Percentiles rank a stretch among this genome's conserved stretches.
Evolutionary conservation across 441 rosid genomes (phyloP).

Genomic region (Pelargonium citronellum): DNA sequence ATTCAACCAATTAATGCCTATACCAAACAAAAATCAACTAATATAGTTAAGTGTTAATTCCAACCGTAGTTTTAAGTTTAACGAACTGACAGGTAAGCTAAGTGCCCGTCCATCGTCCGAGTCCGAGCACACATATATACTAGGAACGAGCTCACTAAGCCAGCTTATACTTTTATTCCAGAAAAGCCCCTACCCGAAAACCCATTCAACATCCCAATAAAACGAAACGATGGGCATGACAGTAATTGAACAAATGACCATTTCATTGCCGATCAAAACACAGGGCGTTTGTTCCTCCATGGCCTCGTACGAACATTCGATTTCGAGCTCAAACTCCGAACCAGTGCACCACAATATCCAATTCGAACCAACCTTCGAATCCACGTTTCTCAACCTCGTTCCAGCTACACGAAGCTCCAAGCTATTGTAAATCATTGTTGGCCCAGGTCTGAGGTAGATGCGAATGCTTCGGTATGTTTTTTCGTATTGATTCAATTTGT

Average conservation of each 20-base stretch:
- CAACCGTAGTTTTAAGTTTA: not conserved
- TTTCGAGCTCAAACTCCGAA: conserved; percentile 34
- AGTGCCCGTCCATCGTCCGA: not conserved
- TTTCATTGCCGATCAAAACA: conserved; percentile 89
- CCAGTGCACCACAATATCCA: conserved; percentile 24
- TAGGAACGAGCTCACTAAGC: conserved; percentile 7
- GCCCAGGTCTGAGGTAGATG: conserved; percentile 32
- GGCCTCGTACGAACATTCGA: conserved; percentile 58
- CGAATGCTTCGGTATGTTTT: conserved; percentile 12
- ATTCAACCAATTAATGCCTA: not conserved
- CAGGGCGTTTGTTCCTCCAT: conserved; percentile 61
- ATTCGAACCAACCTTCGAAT: conserved; percentile 21
- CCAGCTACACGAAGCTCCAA: not conserved
- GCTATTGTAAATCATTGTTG: conserved; percentile 15
- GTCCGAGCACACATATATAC: conserved; percentile 9
- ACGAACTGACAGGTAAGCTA: conserved; percentile 9
- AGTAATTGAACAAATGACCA: conserved; percentile 34
- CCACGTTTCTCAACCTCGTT: not conserved
- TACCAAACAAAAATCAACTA: conserved; percentile 1
- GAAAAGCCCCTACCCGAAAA: not conserved
- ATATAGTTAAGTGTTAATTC: not conserved
- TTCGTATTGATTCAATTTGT: conserved; percentile 33
- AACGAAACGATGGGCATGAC: conserved; percentile 33
- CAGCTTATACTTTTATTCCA: conserved; percentile 7
- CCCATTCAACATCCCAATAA: not conserved